Evolutionary conservation across 441 rosid species (phyloP), one percentile per base, ranked within the genome.

Genomic region (Aleurites moluccanus): DNA sequence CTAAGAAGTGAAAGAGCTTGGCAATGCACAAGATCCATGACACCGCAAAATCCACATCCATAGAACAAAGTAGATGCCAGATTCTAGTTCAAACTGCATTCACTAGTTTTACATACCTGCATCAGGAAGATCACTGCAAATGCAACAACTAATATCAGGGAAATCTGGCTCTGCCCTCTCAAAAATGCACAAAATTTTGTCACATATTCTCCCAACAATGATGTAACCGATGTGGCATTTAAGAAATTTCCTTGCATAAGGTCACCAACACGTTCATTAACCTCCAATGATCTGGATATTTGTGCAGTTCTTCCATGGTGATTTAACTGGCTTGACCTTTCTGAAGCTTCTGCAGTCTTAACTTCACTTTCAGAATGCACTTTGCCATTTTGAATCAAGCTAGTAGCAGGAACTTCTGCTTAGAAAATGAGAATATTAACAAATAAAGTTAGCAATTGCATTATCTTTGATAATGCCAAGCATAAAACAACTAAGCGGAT

Each of bases 81-180:
- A 6, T 38, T 38, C 8, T 38, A 38, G 40, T 38, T 5, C 9
- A 8, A 38, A 40, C 50, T 45, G 50, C 50, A 45, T 11, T 45
- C 13, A 45, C 50, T 45, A 2, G 15, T 13, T 45, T 45, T 45
- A 30, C 67, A 38, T 85, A 96, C 97, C 97, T 96, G 98, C 97
- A 96, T 89, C 81, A 91, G 87, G 83, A 93, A 76, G 78, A 93
- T 88, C 84, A 92, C 91, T 2, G 79, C 83, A 79, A 93, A 92
- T n/a, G 91, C 94, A 68, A 89, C 77, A 42, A 81, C 83, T 70
- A 91, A 70, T 64, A 92, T 82, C 53, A 86, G 87, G 57, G 89
- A 83, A 80, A 88, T 77, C 75, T 82, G 86, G 81, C 90, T 85
- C 75, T 86, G 94, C 53, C 85, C 83, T 76, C 73, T 86, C 69